A percentile compares a stretch with the other conserved stretches of the same genome.
phyloP scores from a whole-genome alignment of 2,329 filamentous ascomycete species.

The Rhinocladiella similis region DNA sequence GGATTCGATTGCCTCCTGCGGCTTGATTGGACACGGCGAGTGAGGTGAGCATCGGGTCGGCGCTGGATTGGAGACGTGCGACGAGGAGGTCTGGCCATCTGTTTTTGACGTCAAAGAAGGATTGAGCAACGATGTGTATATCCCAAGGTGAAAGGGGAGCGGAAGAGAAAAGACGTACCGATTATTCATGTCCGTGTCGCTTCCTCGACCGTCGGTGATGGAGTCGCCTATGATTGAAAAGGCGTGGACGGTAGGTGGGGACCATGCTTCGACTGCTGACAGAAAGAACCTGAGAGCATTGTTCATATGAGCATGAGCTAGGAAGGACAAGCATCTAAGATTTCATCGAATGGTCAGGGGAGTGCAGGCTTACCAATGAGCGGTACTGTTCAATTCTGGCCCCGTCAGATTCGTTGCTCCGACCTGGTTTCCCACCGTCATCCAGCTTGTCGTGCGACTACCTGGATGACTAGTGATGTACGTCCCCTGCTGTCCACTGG shows the following conservation, averaged over 20 bases:
- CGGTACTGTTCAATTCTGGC: slow-evolving; percentile 38
- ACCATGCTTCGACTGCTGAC: slow-evolving; percentile 57
- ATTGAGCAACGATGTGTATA: no score
- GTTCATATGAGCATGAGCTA: background rate
- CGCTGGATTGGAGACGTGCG: slow-evolving; percentile 50
- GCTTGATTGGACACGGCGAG: slow-evolving; percentile 65
- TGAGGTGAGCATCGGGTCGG: slow-evolving; percentile 38
- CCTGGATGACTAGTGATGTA: slow-evolving; percentile 66
- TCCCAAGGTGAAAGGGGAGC: background rate
- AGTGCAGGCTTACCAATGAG: slow-evolving; percentile 41
- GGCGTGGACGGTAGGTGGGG: slow-evolving; percentile 44
- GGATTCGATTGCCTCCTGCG: slow-evolving; percentile 67
- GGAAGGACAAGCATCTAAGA: background rate
- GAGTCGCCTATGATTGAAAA: slow-evolving; percentile 63
- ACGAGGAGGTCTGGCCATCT: slow-evolving; percentile 61
- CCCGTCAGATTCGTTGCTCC: slow-evolving; percentile 49
- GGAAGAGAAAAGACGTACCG: slow-evolving; percentile 33
- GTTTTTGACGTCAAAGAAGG: background rate
- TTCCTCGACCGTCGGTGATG: slow-evolving; percentile 65
- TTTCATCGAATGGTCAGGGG: background rate
- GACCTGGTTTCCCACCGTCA: slow-evolving; percentile 59
- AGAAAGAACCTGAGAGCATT: slow-evolving; percentile 58
- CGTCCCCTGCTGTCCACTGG: slow-evolving; percentile 56
- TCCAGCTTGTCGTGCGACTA: slow-evolving; percentile 63
- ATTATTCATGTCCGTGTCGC: slow-evolving; percentile 60